Base-by-base conservation (phyloP, 805 yeast species). In the Kluyveromyces siamensis region DNA sequence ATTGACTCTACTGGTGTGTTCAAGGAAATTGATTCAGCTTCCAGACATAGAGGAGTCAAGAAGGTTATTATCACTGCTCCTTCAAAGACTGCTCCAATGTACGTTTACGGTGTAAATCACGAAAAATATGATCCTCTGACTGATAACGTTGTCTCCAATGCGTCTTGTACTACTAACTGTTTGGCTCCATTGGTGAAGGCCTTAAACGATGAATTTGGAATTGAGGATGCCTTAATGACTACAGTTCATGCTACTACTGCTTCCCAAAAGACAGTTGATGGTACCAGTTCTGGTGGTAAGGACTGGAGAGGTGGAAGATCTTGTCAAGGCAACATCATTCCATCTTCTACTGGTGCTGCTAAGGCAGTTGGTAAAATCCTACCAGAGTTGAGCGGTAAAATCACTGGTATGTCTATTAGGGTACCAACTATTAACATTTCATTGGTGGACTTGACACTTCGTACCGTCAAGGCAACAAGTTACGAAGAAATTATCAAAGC, bases 221-320 rank as follows among this genome's bases (percentile, higher is more conserved):
- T 88, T 63, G 86, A 83, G 67, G 88, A 87, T 72, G 96, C 95
- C 74, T 79, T 88, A 68, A 88, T 88, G 96, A 88, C 96, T 73
- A 88, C 96, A 55, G 90, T 88, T 59, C 96, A 88, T 81, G 86
- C 96, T 68, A 84, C 87, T 75, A 88, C 96, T 60, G 96, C 96
- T 62, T 85, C 96, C 65, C 96, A 88, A 75, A 88, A 88, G 83
- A 84, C 95, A 55, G 96, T 88, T 58, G 96, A 88, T 72, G 96
- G 96, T 75, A 95, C 96, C 64, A 87, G 96, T 70, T 44, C 48
- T 39, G 52, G 52, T 37, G 88, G 83, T 81, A 88, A 88, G 81
- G 96, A 88, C 80, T 88, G 96, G 96, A 84, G 96, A 82, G 96
- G 96, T 71, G 96, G 96, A 72, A 85, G 96, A 78, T 84, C 96